These are phyloP conservation scores for Gracilaria vermiculophylla DNA, from an alignment of 23 red algal species.

Conservation along the genomic window DNA sequence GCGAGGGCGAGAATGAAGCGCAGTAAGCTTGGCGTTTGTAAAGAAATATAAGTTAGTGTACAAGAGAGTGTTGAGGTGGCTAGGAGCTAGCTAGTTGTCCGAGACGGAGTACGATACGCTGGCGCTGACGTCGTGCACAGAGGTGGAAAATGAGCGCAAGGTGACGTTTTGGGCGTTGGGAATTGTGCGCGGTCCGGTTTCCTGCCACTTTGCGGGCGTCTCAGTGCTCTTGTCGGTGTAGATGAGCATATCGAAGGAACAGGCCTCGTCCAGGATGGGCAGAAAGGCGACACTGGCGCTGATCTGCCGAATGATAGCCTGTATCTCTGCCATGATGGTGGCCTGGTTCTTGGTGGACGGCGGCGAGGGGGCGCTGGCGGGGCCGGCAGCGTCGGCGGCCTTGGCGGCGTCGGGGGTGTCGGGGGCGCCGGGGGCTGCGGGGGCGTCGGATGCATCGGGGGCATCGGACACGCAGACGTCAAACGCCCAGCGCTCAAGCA, in stretches of 20 bases:
- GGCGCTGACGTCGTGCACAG: slow-evolving; percentile 85
- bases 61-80: not conserved
- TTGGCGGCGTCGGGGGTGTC: not conserved
- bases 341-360: slow-evolving; percentile 18
- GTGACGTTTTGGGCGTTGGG: slow-evolving; percentile 73
- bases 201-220: slow-evolving; percentile 83
- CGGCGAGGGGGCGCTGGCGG: not conserved
- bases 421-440: not conserved
- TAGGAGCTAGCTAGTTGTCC: slow-evolving; percentile 19
- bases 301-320: slow-evolving; percentile 90
- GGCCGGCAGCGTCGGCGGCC: not conserved
- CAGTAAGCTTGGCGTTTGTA: not conserved
- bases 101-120: slow-evolving; percentile 82
- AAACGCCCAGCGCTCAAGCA: slow-evolving; percentile 94
- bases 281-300: slow-evolving; percentile 90
- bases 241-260: slow-evolving; percentile 93
- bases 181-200: slow-evolving; percentile 72
- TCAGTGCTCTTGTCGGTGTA: slow-evolving; percentile 72
- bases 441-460: not conserved
- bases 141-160: slow-evolving; percentile 87
- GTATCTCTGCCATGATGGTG: slow-evolving; percentile 81
- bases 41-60: not conserved
- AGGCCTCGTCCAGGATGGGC: slow-evolving; percentile 89
- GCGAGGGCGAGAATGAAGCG: slow-evolving; percentile 20
- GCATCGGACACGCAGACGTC: slow-evolving; percentile 49